A percentile compares a stretch with the other conserved stretches of the same genome.
Conservation (phyloP, 2,329 filamentous ascomycete genomes). For the Diaporthe caulivora region DNA sequence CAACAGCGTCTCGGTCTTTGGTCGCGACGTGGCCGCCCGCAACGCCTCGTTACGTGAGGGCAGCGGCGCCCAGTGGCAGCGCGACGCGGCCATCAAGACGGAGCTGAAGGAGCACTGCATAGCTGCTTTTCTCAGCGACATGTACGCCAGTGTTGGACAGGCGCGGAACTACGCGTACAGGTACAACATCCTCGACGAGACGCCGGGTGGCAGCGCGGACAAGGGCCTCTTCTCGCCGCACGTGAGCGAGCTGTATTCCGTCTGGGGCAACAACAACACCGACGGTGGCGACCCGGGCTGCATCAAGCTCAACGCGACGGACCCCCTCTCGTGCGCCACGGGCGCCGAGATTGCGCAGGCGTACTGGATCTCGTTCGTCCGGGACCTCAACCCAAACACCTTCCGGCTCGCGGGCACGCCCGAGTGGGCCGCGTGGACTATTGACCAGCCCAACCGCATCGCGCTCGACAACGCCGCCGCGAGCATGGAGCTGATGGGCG, state of each 20-base stretch:
- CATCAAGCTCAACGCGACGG: constrained; percentile 4
- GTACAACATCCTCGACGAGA: constrained; percentile 35
- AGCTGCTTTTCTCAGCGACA: constrained; percentile 28
- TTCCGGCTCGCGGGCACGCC: constrained; percentile 25
- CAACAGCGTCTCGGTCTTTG: constrained; percentile 32
- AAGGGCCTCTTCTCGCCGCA: constrained; percentile 35
- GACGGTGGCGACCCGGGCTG: constrained; percentile 34
- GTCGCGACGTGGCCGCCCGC: constrained; percentile 22
- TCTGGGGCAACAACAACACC: constrained; percentile 34
- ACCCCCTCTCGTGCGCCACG: constrained; percentile 30
- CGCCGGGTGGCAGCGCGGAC: constrained; percentile 29
- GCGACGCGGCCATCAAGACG: constrained; percentile 31
- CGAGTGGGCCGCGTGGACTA: constrained; percentile 39
- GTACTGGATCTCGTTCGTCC: constrained; percentile 41
- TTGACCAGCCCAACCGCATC: constrained; percentile 18
- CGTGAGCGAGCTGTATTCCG: constrained; percentile 34
- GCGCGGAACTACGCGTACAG: constrained; percentile 18
- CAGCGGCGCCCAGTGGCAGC: constrained; percentile 32
- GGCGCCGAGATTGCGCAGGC: constrained; percentile 36
- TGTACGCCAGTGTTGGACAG: constrained; percentile 20
- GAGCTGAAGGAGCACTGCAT: constrained; percentile 33
- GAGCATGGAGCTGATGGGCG: constrained; percentile 34
- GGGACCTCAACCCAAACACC: constrained; percentile 37
- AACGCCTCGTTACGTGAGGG: constrained; percentile 25
- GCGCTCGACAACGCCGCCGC: constrained; percentile 23